Conservation (phyloP, 2,329 filamentous ascomycete species). For the Pseudogymnoascus sp. region DNA sequence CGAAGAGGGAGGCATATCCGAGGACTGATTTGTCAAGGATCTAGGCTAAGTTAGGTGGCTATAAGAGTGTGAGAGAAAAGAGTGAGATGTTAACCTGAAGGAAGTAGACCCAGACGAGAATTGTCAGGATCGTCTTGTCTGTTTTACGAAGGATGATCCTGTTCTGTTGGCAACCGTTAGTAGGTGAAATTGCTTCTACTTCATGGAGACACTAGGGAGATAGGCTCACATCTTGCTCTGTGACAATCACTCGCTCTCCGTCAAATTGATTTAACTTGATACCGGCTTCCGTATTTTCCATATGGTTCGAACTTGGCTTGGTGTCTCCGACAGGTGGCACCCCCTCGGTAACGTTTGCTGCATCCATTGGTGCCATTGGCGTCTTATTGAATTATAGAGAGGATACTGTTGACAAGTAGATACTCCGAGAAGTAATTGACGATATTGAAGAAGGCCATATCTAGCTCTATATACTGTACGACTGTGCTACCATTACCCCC, state of each 20-base stretch:
- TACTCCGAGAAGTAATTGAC: neutral
- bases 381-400: neutral
- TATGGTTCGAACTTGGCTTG: neutral
- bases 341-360: neutral
- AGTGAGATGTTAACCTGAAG: slow-evolving; percentile 25
- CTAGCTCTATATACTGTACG: neutral
- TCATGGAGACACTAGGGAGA: neutral
- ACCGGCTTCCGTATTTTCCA: neutral
- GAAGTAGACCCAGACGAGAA: slow-evolving; percentile 39
- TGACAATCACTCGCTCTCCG: neutral
- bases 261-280: neutral
- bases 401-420: neutral
- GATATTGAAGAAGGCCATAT: neutral
- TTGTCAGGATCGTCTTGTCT: slow-evolving; percentile 14
- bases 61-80: neutral
- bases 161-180: neutral
- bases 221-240: neutral
- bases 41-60: slow-evolving; percentile 14
- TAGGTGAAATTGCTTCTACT: neutral
- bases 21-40: slow-evolving; percentile 44
- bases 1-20: slow-evolving; percentile 51
- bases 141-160: slow-evolving; percentile 8
- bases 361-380: neutral
- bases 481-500: neutral
- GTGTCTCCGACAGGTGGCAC: neutral